These are phyloP conservation scores for Termitomyces sp. DNA, from an alignment of 768 basidiomycete species.

Conservation along the genomic window DNA sequence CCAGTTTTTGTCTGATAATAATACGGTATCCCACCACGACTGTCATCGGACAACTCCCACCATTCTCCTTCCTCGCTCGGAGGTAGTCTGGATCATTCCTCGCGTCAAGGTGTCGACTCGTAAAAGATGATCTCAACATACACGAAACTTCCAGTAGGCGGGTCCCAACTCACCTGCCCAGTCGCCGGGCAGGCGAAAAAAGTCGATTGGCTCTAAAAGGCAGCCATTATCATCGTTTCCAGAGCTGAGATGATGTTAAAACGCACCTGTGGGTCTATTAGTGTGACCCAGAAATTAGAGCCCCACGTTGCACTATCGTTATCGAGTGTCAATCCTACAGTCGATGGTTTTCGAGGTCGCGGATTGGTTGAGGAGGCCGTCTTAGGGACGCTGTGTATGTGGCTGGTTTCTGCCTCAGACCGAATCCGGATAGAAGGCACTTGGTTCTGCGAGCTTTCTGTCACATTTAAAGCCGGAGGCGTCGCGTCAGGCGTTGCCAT, in stretches of 20 bases:
- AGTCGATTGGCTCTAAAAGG: conserved; percentile 46
- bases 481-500: conserved; percentile 3
- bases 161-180: conserved; percentile 90
- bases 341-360: conserved; percentile 6
- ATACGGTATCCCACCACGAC: conserved; percentile 79
- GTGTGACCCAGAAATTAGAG: conserved; percentile 91
- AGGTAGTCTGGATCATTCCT: conserved; percentile 52
- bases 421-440: conserved; percentile 1
- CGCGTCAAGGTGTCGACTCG: conserved; percentile 13
- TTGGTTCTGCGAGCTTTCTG: neutral
- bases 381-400: neutral
- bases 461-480: conserved; percentile 1
- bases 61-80: conserved; percentile 84
- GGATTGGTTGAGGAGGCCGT: neutral
- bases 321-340: conserved; percentile 24
- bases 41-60: conserved; percentile 92
- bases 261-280: conserved; percentile 82
- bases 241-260: neutral
- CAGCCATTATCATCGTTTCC: neutral
- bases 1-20: conserved; percentile 93
- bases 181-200: conserved; percentile 94
- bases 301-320: conserved; percentile 66
- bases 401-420: neutral
- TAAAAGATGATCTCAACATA: conserved; percentile 31
- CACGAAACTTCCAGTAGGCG: conserved; percentile 87